A percentile compares a stretch with the other conserved stretches of the same genome.
These are phyloP conservation scores for Pseudocohnilembus persalinus DNA, from an alignment of 169 alveolate species.

Conservation along the genomic window DNA sequence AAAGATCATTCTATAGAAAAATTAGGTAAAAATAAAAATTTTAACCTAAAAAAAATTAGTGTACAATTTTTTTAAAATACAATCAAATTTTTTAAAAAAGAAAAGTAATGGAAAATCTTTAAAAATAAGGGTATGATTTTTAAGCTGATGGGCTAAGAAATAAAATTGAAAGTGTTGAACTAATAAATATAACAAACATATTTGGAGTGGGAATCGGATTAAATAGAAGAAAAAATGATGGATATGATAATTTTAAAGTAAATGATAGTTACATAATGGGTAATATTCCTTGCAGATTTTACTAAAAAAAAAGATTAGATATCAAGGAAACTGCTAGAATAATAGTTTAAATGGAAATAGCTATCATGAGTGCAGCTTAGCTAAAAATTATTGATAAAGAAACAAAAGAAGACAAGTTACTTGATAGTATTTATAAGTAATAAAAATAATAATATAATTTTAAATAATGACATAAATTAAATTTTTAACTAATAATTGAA, in stretches of 20 bases:
- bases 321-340: constrained; percentile 11
- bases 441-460: too few species aligned
- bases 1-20: constrained; percentile 1
- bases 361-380: neutral
- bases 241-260: neutral
- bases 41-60: neutral
- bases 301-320: constrained; percentile 6
- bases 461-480: too few species aligned
- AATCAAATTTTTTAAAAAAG: too few species aligned
- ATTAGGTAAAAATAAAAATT: neutral
- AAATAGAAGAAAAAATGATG: constrained; percentile 19
- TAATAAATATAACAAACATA: neutral
- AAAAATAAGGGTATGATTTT: neutral
- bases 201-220: constrained; percentile 6
- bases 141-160: neutral
- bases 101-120: neutral
- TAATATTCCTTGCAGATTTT: neutral
- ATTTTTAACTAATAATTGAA: too few species aligned
- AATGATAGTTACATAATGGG: constrained; percentile 4
- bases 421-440: too few species aligned
- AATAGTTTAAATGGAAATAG: neutral
- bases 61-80: neutral
- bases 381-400: too few species aligned
- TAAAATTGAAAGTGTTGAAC: neutral
- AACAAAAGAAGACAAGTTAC: too few species aligned